These are phyloP conservation scores for Candida maesae DNA, from an alignment of 805 yeast genomes.

Conservation along the genomic window DNA sequence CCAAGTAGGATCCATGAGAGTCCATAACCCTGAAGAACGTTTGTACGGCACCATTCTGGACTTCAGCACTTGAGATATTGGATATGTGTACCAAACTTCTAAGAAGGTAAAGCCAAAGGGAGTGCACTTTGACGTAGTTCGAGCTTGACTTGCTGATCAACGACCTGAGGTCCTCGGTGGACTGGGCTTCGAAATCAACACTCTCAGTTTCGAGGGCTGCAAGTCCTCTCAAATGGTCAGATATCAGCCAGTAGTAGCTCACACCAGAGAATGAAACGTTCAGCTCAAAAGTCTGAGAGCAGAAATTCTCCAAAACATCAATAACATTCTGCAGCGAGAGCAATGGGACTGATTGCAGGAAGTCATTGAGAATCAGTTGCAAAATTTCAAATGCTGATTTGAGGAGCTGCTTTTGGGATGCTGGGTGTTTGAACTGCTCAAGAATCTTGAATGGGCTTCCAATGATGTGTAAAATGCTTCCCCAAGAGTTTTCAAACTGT, in stretches of 20 bases:
- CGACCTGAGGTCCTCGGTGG: conserved; percentile 25
- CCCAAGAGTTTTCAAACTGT: conserved; percentile 65
- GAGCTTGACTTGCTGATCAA: conserved; percentile 23
- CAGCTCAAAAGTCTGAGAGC: conserved; percentile 65
- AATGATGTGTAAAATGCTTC: conserved; percentile 56
- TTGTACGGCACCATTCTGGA: conserved; percentile 85
- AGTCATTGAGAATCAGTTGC: conserved; percentile 82
- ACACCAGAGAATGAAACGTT: conserved; percentile 90
- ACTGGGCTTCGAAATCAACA: conserved; percentile 17
- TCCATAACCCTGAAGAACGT: conserved; percentile 82
- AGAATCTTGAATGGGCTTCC: conserved; percentile 52
- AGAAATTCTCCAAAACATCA: conserved; percentile 69
- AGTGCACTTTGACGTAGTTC: conserved; percentile 31
- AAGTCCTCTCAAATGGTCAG: conserved; percentile 58
- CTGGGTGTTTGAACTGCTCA: conserved; percentile 20
- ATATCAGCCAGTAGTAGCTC: conserved; percentile 87
- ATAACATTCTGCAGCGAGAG: conserved; percentile 61
- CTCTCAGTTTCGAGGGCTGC: background rate
- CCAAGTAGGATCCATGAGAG: conserved; percentile 56
- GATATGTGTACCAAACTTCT: conserved; percentile 60
- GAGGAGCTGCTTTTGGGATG: conserved; percentile 36
- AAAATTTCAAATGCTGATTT: conserved; percentile 77
- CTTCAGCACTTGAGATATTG: conserved; percentile 66
- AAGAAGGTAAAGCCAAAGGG: conserved; percentile 63
- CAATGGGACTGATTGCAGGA: conserved; percentile 66